Conservation (phyloP, 768 basidiomycete species). For the Boletus fagicola region DNA sequence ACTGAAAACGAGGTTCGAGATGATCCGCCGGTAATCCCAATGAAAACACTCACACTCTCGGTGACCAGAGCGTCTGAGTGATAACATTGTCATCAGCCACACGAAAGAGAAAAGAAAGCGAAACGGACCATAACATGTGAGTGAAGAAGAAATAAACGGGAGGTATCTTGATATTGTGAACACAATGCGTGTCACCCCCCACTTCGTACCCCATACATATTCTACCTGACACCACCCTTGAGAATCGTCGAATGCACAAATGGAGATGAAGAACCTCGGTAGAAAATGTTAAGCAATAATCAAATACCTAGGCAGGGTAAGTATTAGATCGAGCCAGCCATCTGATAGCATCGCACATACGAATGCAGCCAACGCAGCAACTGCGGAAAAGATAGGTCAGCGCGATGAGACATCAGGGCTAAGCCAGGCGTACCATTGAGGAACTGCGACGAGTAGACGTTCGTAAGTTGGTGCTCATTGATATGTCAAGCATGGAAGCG, state of each 20-base stretch:
- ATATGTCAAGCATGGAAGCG: not conserved
- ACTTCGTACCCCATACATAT: not conserved
- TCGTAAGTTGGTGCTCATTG: not conserved
- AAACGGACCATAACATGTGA: not conserved
- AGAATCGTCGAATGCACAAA: not conserved
- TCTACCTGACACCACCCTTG: not conserved
- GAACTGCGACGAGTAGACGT: slow-evolving; percentile 2
- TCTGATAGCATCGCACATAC: not conserved
- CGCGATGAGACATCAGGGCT: not conserved
- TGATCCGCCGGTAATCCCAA: not conserved
- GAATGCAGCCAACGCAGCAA: not conserved
- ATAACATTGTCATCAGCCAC: not conserved
- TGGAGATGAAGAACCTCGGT: not conserved
- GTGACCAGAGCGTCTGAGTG: slow-evolving; percentile 9
- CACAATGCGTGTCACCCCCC: not conserved
- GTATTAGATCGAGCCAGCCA: not conserved
- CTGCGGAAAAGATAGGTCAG: not conserved
- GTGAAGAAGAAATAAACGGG: not conserved
- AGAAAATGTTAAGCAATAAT: not conserved
- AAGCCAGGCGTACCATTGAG: slow-evolving; percentile 14
- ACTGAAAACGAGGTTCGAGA: slow-evolving; percentile 13
- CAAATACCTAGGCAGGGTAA: not conserved
- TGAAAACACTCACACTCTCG: slow-evolving; percentile 1
- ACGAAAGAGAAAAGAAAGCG: not conserved
- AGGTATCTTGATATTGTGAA: not conserved